Base-by-base conservation (phyloP, 2,329 filamentous ascomycete species). In the Aspergillus fumigatus region DNA sequence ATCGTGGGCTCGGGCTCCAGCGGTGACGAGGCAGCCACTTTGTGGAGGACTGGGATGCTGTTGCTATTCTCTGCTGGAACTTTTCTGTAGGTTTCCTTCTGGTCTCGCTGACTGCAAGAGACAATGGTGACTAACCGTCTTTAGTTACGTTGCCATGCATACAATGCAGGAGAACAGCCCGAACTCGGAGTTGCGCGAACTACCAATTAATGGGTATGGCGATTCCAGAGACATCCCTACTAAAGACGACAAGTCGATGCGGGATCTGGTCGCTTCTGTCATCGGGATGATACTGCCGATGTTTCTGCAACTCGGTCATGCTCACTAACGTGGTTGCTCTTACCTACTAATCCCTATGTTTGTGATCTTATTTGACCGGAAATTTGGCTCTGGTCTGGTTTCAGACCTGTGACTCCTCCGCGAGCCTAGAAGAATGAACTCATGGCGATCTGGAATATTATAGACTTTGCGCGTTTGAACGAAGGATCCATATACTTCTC, bases 121-220 rank as follows among this genome's bases (percentile, higher is more conserved):
- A 45, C 14, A 43, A 45, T 29, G 38, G 52, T 65, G 49, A 62
- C 60, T 61, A 51, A 63, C 57, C 8, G 50, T 48, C 9, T 50
- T 14, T 61, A 95, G 91, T 65, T 96, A 97, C 69, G 94, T 99
- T 47, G 94, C 94, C 1, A 97, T 97, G 92, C 94, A 99, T 70
- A 92, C 92, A 0, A 96, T 97, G 91, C 90, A 95, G 70, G 92
- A 96, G 67, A 77, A 75, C 53, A 70, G 70, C n/a, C 65, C 70
- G 21, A 67, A 65, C 32, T 65, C 66, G 4, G 53, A 63, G 5
- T 59, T 69, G 11, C 71, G 70, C 10, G 70, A 75, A 38, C 54
- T 67, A 17, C 66, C 70, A 50, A 61, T 62, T n/a, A 78, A 78
- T 58, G 76, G 77, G 48, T 78, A 77, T 55, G 65, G 70, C 21